A percentile compares a stretch with the other conserved stretches of the same genome.
Evolutionary conservation across 257 asterid genomes (phyloP).

Genomic region (Avicennia marina): DNA sequence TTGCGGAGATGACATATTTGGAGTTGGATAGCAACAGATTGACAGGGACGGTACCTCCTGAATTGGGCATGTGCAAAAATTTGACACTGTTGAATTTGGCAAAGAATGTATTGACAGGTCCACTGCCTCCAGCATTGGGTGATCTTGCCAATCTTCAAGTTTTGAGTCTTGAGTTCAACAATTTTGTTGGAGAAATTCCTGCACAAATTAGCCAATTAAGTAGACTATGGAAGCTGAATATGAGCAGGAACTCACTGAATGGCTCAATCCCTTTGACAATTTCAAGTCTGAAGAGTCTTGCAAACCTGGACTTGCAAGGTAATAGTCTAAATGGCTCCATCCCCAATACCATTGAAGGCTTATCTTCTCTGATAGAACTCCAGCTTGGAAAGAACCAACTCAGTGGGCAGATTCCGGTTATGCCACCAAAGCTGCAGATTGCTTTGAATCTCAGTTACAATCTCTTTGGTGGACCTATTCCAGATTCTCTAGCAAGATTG

Average conservation of each 20-base stretch:
- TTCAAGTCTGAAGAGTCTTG: slow-evolving; percentile 38
- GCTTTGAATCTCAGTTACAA: slow-evolving; percentile 71
- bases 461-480: slow-evolving; percentile 50
- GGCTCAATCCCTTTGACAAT: slow-evolving; percentile 53
- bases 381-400: slow-evolving; percentile 77
- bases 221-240: slow-evolving; percentile 46
- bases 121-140: slow-evolving; percentile 41
- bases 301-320: slow-evolving; percentile 44
- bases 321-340: slow-evolving; percentile 52
- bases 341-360: slow-evolving; percentile 44
- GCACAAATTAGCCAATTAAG: slow-evolving; percentile 25
- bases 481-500: slow-evolving; percentile 31
- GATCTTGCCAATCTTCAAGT: slow-evolving; percentile 50
- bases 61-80: slow-evolving; percentile 39
- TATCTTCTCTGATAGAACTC: slow-evolving; percentile 43
- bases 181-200: slow-evolving; percentile 55
- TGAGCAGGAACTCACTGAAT: slow-evolving; percentile 47
- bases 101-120: slow-evolving; percentile 44
- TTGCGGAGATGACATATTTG: slow-evolving; percentile 42
- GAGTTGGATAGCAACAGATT: slow-evolving; percentile 54
- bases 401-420: slow-evolving; percentile 40
- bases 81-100: slow-evolving; percentile 63
- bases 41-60: slow-evolving; percentile 54
- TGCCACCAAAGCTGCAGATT: slow-evolving; percentile 56
- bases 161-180: slow-evolving; percentile 51